Base-by-base conservation (phyloP, 768 basidiomycete species). In the Baorangia bicolor region DNA sequence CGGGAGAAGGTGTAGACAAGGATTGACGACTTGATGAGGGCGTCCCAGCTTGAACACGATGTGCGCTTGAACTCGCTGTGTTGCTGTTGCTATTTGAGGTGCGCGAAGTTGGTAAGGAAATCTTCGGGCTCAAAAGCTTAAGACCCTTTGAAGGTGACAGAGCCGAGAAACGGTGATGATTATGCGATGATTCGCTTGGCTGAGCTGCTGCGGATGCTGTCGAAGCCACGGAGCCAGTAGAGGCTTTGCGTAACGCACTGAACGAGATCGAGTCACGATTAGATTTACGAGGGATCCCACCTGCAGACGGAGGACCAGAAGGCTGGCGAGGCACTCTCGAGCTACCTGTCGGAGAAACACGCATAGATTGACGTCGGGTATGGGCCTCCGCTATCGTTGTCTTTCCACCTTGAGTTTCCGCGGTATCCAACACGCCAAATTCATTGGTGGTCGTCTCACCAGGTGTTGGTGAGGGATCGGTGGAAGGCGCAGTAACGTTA, bases 141-240 rank as follows among this genome's bases (percentile, higher is more conserved):
- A 94, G 75, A 30, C 90, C 81, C 71, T 87, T 92, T 3, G 92
- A 93, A 1, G 92, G 92, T 5, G 92, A 93, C 39, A 93, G 78
- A 5, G 88, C 88, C 34, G 90, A 89, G 75, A 92, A 89, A 31
- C 90, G 82, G 65, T 88, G 84, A 48, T 76, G 80, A 47, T 76
- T 73, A 21, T 80, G 64, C 34, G 74, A 65, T 30, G 71, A 30
- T 57, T 76, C 73, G 39, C 73, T 76, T 2, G 73, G 73, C 31
- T 78, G 72, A 28, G 75, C 74, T 16, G 80, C 77, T 12, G 79
- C 77, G 1, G 86, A 84, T 12, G 81, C 76, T 34, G 85, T 72
- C 9, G 90, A 90, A 27, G 85, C 78, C n/a, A 88, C 82, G 11
- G 92, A 93, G 40, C 89, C 83, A 1, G 88, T 89, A 5, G 92